Base-by-base conservation (phyloP, 2,329 filamentous ascomycete species). In the Monosporascus ibericus region DNA sequence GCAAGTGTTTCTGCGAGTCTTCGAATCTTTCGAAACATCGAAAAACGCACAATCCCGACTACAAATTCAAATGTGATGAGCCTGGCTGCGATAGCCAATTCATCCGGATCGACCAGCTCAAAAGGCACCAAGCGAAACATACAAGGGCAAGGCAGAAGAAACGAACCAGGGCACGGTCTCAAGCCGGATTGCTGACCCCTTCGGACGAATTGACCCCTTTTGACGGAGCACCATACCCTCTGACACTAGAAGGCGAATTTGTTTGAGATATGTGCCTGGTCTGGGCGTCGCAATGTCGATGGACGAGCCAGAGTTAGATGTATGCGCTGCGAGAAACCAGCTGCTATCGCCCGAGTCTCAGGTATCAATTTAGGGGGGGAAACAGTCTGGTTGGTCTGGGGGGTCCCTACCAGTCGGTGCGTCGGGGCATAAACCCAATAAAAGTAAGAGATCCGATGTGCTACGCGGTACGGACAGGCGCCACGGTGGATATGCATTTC, bases 1-100 rank as follows among this genome's bases (percentile, higher is more conserved):
- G 73, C 46, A 83, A 81, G 60, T 69, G 68, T 9, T 87, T 87
- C 62, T 77, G 79, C 54, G 82, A 87, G 63, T 86, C 82, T 0
- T 86, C 82, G 4, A 87, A 86, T 59, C 69, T 86, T 18, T 81
- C 82, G 48, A 87, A 86, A 59, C 84, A 87, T 62, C 76, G 79
- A 48, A 80, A 82, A 56, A 86, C 77, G 7, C 83, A 86, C 58
- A 76, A 78, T 15, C 69, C 75, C 36, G 75, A 75, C 51, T 78
- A 78, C 6, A 71, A 73, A 37, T 77, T 77, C 60, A 68, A 70
- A 24, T 86, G 82, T 56, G 53, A 59, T 1, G 63, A 68, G 44
- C 65, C 71, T 3, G 70, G 75, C 40, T 86, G 84, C 55, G 70
- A 71, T 15, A 81, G 79, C 57, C 72, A 78, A 51, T 86, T 86